Conservation (phyloP, 768 basidiomycete genomes). For the Suillus placidus region DNA sequence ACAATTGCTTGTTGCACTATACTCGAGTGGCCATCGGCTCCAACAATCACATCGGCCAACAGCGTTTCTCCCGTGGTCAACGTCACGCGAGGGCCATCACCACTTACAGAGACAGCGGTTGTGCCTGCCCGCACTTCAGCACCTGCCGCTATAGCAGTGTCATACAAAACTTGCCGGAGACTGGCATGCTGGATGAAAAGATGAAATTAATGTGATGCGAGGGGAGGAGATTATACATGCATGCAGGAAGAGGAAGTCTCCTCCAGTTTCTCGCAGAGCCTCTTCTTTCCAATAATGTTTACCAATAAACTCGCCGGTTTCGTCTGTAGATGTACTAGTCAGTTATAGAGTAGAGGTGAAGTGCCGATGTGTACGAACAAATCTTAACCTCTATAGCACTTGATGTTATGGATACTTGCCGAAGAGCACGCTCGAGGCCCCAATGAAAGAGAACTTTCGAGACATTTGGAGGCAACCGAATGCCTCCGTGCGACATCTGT, state of each 20-base stretch:
- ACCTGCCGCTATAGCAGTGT: slow-evolving; percentile 49
- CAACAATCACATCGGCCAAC: slow-evolving; percentile 56
- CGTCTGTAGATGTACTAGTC: slow-evolving; percentile 40
- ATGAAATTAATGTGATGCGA: slow-evolving; percentile 7
- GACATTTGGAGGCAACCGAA: slow-evolving; percentile 60
- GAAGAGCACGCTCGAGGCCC: slow-evolving; percentile 51
- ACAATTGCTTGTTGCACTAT: slow-evolving; percentile 39
- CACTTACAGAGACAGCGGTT: slow-evolving; percentile 37
- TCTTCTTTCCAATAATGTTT: slow-evolving; percentile 49
- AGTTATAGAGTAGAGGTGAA: slow-evolving; percentile 1
- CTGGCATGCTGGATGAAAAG: slow-evolving; percentile 49
- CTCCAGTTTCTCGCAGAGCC: slow-evolving; percentile 50
- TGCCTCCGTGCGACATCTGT: slow-evolving; percentile 40
- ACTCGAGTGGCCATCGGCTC: slow-evolving; percentile 60
- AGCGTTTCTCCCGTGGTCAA: slow-evolving; percentile 46
- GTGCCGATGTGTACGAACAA: slow-evolving; percentile 24
- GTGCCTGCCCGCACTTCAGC: slow-evolving; percentile 48
- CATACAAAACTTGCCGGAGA: slow-evolving; percentile 49
- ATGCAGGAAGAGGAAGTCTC: slow-evolving; percentile 51
- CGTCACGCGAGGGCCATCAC: slow-evolving; percentile 36
- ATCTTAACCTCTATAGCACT: slow-evolving; percentile 26
- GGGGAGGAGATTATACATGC: slow-evolving; percentile 32
- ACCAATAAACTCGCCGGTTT: slow-evolving; percentile 48
- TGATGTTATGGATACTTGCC: slow-evolving; percentile 33
- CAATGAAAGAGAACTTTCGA: slow-evolving; percentile 57